Base-by-base conservation (phyloP, 768 basidiomycete genomes). In the Harrya chromipes region DNA sequence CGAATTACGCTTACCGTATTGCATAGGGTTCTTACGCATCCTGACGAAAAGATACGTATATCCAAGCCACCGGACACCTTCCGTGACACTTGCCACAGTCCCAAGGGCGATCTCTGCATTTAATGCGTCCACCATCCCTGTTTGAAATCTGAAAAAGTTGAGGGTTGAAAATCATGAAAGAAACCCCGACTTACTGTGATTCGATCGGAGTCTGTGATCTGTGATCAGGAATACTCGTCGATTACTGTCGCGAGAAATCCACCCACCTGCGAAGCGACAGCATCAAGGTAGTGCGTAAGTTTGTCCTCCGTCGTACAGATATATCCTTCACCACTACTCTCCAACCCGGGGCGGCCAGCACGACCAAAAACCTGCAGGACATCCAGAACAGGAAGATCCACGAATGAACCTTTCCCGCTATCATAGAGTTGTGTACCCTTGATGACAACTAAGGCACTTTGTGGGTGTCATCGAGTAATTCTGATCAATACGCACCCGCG, bases 391-490 rank as follows among this genome's bases (percentile, higher is more conserved):
- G 94, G 90, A 17, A 99, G 76, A 64, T 99, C 94, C 36, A 90
- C 84, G 60, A 98, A 97, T 20, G 85, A 75, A 55, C 97, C 94
- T 63, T 86, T 89, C 4, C 83, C 77, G 50, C 89, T 90, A 62
- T 99, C 91, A 64, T 98, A 99, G 2, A 99, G 78, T 60, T 98
- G 91, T 1, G 97, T 99, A 9, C 97, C 97, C 69, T 99, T 99
- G 73, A 97, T 97, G 55, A 97, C 71, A 46, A 97, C 94, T 90
- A 46, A 45, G 29, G 23, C 46, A 14, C 34, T 54, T 47, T 55
- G 44, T 54, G 35, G 50, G 40, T 43, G 20, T 49, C 43, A 46
- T 44, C 11, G 17, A 43, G 37, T n/a, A 46, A 31, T n/a, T 36
- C 34, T 46, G 35, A 39, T 49, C 38, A 47, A 47, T 44, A 60